Evolutionary conservation across 1,284 basidiomycete genomes (phyloP).

Genomic region (Mycena citricolor): DNA sequence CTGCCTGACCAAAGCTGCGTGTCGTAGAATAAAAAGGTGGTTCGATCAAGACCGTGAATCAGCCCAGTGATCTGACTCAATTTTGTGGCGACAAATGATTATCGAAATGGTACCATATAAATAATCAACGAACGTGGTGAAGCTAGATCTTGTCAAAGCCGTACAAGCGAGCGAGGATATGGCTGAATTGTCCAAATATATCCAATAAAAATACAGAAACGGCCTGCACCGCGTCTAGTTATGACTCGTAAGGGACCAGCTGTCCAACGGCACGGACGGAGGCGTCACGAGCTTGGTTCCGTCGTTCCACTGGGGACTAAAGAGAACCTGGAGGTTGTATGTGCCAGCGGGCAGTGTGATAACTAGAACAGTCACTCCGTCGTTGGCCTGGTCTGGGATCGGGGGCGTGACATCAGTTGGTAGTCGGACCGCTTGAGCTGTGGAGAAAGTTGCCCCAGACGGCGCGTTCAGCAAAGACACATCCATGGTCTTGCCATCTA

Average conservation of each 20-base stretch:
- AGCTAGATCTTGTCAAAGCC: too few relatives aligned
- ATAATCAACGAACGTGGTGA: too few relatives aligned
- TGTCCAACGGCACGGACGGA: slow-evolving; percentile 58
- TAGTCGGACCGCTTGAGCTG: slow-evolving; percentile 50
- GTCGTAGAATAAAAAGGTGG: too few relatives aligned
- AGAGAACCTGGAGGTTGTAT: slow-evolving; percentile 76
- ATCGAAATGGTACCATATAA: too few relatives aligned
- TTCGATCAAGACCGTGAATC: too few relatives aligned
- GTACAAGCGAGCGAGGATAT: too few relatives aligned
- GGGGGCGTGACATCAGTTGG: slow-evolving; percentile 65
- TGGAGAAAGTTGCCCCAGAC: slow-evolving; percentile 56
- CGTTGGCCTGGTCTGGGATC: slow-evolving; percentile 71
- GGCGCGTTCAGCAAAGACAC: slow-evolving; percentile 62
- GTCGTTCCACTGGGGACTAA: slow-evolving; percentile 84
- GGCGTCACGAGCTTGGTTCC: slow-evolving; percentile 66
- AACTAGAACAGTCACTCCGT: slow-evolving; percentile 76
- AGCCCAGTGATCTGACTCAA: too few relatives aligned
- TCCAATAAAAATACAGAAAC: too few relatives aligned
- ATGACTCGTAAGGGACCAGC: slow-evolving; percentile 77
- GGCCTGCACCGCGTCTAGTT: too few relatives aligned
- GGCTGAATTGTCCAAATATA: too few relatives aligned
- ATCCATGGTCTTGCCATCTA: slow-evolving; percentile 62
- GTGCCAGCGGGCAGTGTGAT: slow-evolving; percentile 65
- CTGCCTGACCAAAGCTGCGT: too few relatives aligned
- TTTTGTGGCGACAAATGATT: too few relatives aligned